These are phyloP conservation scores for Fusarium sp. DNA, from an alignment of 2,329 filamentous ascomycete genomes.

Conservation along the genomic window DNA sequence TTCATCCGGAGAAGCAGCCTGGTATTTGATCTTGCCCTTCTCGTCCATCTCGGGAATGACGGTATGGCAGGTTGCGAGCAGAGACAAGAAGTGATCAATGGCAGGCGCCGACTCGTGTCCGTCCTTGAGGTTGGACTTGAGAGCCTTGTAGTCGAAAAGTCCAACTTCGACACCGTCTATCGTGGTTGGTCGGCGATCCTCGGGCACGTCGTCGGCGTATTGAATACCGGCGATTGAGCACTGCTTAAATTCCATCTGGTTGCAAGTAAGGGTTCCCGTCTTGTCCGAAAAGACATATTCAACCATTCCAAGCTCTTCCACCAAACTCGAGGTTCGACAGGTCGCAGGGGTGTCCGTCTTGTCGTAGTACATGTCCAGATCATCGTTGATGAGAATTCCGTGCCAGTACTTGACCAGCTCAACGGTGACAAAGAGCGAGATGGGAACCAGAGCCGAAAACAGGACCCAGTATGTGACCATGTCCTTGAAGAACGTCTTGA, in stretches of 20 bases:
- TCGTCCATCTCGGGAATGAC: constrained; percentile 93
- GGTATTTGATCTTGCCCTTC: constrained; percentile 91
- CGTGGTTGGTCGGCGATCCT: constrained; percentile 85
- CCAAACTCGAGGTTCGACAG: constrained; percentile 94
- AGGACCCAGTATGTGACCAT: constrained; percentile 99
- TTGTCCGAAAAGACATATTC: constrained; percentile 99
- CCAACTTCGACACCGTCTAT: constrained; percentile 82
- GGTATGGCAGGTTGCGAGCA: constrained; percentile 93
- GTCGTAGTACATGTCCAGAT: constrained; percentile 97
- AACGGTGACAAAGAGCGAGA: constrained; percentile 96
- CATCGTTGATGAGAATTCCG: constrained; percentile 96
- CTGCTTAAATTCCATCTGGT: constrained; percentile 98
- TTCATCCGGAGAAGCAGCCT: constrained; percentile 96
- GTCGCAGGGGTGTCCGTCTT: constrained; percentile 95
- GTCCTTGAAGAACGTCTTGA: constrained; percentile 88
- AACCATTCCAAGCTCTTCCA: constrained; percentile 97
- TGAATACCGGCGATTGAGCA: constrained; percentile 93
- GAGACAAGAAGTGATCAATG: constrained; percentile 84
- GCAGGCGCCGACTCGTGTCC: constrained; percentile 62
- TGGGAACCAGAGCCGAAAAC: constrained; percentile 95
- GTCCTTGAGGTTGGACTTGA: constrained; percentile 76
- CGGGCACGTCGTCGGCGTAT: constrained; percentile 91
- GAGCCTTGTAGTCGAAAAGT: constrained; percentile 84
- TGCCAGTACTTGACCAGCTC: constrained; percentile 99
- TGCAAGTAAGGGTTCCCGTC: constrained; percentile 96